Evolutionary conservation across 805 yeast genomes (phyloP), one percentile per base, ranked within the genome.

Genomic region (Kodamaea fukazawae): DNA sequence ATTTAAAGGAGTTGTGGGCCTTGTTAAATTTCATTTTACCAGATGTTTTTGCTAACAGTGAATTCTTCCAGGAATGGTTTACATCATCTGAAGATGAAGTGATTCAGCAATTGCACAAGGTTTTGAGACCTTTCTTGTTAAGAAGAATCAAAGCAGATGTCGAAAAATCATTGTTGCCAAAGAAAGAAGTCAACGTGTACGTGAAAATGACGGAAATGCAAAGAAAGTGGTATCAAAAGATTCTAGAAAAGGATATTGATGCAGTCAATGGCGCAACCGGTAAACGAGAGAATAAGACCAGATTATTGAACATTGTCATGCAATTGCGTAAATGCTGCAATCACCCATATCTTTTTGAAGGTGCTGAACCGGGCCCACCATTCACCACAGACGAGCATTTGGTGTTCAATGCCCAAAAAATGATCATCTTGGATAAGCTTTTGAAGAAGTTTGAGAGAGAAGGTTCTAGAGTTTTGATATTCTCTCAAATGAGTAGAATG

Each of bases 301-400:
- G 93, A 53, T 67, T 85, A 43, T 63, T 85, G 34, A 85, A 85
- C 57, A 85, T 85, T 49, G 91, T 84, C 34, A 85, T 85, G 95
- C 95, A 85, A 58, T 67, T 85, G 53, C 74, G 93, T 56, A 85
- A 85, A 58, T 85, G 93, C 58, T 85, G 91, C 63, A 85, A 85
- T 52, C 95, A 85, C 63, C 95, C 95, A 10, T 85, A 85, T 55
- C 62, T 85, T 29, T 85, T 85, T 53, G 93, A 85, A 57, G 95
- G 95, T 32, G 93, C 91, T 1, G 95, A 85, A 54, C 93, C 93
- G 1, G 95, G 95, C 9, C 95, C 95, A 13, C 95, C 95, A 15
- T 85, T 70, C 51, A 85, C 93, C 7, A 85, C 91, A 0, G 95
- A 85, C 59, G 93, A 85, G 56, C 95, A 85, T 63, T 69, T 85